Base-by-base conservation (phyloP, 148 eudicot species). In the Heliamphora exappendiculata region DNA sequence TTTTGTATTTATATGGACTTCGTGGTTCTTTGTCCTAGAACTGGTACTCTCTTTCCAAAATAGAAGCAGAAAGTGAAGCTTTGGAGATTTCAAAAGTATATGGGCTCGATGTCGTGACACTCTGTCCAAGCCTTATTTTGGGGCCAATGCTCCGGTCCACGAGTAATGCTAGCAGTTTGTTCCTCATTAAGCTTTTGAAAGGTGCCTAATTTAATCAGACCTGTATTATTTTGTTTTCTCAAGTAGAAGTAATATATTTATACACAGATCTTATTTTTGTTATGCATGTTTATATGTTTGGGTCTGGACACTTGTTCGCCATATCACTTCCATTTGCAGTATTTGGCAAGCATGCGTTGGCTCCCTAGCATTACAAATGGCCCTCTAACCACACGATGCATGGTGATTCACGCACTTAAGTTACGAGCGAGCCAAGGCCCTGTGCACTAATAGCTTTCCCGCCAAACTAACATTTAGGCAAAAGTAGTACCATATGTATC, bases 21-120 rank as follows among this genome's bases (percentile, higher is more conserved):
- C 31, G 0, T 54, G n/a, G 12, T 81, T 69, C 42, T 78, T 26
- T 70, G 49, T 83, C 50, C 86, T 45, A 91, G 97, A 88, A 94
- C 70, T 90, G 94, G 98, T 94, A 94, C 80, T 90, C 84, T 81
- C 82, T 83, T 74, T 85, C 92, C 28, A 94, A 94, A 81, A 88
- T 92, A 33, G 88, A 75, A 76, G 97, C 98, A 37, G 98, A 94
- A 82, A 74, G 67, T 49, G 86, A 86, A 86, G 97, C 95, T 42
- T 80, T 80, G 83, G 89, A 89, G 74, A 90, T 86, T 77, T 90
- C 91, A 5, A 85, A 86, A 81, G 74, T 76, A 69, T 85, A 60
- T 73, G 93, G 92, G 51, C 87, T 94, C 19, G 87, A 90, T 81
- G 58, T 94, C 42, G 90, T 92, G 54, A 73, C 92, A 22, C 83